Conservation (phyloP, 176 grass and related monocot genomes). For the Puccinellia tenuiflora region DNA sequence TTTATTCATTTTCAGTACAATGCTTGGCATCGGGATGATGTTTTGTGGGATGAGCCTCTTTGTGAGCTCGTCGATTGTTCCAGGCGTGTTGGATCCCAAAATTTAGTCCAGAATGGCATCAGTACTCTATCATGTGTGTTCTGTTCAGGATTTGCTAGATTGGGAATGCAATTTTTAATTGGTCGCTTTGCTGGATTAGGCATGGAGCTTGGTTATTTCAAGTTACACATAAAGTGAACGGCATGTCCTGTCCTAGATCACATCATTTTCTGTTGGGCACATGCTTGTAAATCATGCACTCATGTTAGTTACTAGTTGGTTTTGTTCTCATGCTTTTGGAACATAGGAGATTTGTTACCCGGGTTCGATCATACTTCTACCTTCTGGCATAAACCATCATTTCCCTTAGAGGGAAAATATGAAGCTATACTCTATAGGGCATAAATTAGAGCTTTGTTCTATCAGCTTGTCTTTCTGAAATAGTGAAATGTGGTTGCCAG, state of each 20-base stretch:
- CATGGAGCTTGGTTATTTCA: neutral
- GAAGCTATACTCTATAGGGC: neutral
- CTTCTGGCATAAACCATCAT: neutral
- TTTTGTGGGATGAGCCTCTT: too few relatives aligned
- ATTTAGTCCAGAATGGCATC: neutral
- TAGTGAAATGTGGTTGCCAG: neutral
- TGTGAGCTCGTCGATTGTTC: too few relatives aligned
- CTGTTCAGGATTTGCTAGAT: neutral
- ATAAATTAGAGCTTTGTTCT: neutral
- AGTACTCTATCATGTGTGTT: neutral
- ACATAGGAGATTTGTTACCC: neutral
- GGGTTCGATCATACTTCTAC: neutral
- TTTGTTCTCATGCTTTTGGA: neutral
- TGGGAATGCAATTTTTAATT: neutral
- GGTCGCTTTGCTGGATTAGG: neutral
- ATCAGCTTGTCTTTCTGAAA: neutral
- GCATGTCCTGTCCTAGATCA: neutral
- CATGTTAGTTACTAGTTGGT: neutral
- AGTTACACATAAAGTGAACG: neutral
- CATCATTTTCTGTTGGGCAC: neutral
- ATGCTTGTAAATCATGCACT: neutral
- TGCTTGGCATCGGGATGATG: too few relatives aligned
- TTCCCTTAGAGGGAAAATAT: neutral
- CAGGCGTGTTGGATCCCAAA: too few relatives aligned
- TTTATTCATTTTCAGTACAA: too few relatives aligned